Base-by-base conservation (phyloP, 176 grass and related monocot species). In the Juncus effusus region DNA sequence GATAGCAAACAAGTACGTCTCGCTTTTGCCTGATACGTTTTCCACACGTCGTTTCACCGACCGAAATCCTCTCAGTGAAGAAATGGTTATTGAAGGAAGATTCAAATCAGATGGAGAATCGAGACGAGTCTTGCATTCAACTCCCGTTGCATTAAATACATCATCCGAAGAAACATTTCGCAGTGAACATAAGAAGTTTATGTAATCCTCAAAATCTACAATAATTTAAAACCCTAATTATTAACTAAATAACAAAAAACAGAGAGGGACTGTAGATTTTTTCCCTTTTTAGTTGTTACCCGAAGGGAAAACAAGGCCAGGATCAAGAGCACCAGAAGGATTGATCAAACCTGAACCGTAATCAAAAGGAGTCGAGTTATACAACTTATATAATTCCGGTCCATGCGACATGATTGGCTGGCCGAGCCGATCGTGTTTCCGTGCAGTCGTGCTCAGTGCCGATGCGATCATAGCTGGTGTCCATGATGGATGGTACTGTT, bases 61-160 rank as follows among this genome's bases (percentile, higher is more conserved):
- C 7, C 57, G 72, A 5, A 35, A 76, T 2, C 75, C 81, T 28
- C 16, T 61, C 62, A 92, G 36, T 36, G 65, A 63, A 35, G 87
- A 62, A 40, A 90, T 69, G 4, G 83, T 90, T 13, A 86, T 74
- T 6, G 83, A 90, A 38, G 87, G 87, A 50, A 83, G 60, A 61
- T 90, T 86, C 10, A 90, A 82, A 56, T 90, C 83, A 1, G 69
- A 56, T 7, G 75, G 70, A 63, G 75, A 67, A 38, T 28, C 7
- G 0, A 42, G 16, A 2, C 56, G 19, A 6, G 53, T 6, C 10
- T 55, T 60, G 62, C 84, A 86, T 11, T 13, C 13, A 14, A 13
- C 47, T 61, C 84, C 71, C 0, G 84, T 87, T 13, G 75, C 57
- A 13, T 38, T 58, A 0, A 0, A 19, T 16, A 92, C 52, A 3